Conservation (phyloP, 495 filamentous ascomycete genomes). For the Podospora australis region DNA sequence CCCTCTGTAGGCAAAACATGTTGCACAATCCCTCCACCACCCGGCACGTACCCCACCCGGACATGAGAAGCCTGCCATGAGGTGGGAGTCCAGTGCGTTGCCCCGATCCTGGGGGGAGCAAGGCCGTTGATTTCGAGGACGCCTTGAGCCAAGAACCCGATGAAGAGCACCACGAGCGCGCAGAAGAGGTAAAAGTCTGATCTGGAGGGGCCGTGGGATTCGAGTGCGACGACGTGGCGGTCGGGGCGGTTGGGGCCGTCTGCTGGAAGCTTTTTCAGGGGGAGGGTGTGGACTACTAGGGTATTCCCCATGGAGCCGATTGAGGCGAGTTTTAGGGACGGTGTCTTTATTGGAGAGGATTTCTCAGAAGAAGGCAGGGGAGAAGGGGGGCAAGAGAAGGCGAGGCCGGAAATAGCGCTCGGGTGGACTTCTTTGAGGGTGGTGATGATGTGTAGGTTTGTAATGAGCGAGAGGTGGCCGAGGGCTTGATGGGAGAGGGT, state of each 20-base stretch:
- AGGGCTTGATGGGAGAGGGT: slow-evolving; percentile 56
- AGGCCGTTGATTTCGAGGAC: slow-evolving; percentile 61
- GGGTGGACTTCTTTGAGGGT: slow-evolving; percentile 70
- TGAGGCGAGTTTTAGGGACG: slow-evolving; percentile 74
- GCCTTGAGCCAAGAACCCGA: slow-evolving; percentile 57
- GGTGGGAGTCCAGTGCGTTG: slow-evolving; percentile 18
- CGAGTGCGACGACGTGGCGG: slow-evolving; percentile 64
- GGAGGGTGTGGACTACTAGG: slow-evolving; percentile 76
- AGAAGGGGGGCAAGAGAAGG: slow-evolving; percentile 65
- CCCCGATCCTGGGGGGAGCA: slow-evolving; percentile 50
- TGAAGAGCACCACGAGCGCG: slow-evolving; percentile 47
- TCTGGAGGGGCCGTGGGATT: slow-evolving; percentile 44
- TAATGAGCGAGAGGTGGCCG: slow-evolving; percentile 42
- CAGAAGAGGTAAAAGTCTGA: slow-evolving; percentile 42
- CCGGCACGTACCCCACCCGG: neutral
- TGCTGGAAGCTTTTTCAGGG: slow-evolving; percentile 49
- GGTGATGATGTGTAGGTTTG: slow-evolving; percentile 54
- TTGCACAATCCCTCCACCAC: neutral
- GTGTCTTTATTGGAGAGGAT: slow-evolving; percentile 15
- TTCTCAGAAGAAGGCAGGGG: slow-evolving; percentile 31
- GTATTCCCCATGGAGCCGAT: slow-evolving; percentile 74
- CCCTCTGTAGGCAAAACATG: neutral
- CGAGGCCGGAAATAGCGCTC: slow-evolving; percentile 75
- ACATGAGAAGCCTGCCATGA: slow-evolving; percentile 16
- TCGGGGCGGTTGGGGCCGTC: slow-evolving; percentile 37